Evolutionary conservation across 768 basidiomycete genomes (phyloP).

Genomic region (Tricholoma hemisulphureum): DNA sequence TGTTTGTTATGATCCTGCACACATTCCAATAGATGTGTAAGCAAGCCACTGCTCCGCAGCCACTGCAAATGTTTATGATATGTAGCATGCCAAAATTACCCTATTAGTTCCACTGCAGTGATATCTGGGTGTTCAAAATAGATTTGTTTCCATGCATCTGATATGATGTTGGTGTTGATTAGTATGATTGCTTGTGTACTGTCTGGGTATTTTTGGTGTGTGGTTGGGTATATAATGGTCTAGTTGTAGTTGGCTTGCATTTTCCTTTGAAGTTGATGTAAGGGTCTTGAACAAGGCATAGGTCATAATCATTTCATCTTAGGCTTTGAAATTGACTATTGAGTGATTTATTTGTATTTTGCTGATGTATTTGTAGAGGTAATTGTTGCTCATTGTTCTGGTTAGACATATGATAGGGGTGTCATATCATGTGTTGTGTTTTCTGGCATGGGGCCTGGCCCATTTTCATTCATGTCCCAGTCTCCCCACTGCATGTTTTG

Average conservation of each 20-base stretch:
- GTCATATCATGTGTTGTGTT: too few relatives aligned
- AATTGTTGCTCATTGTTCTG: too few relatives aligned
- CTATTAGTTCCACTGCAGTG: too few relatives aligned
- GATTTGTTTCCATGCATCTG: too few relatives aligned
- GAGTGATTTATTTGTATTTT: neutral
- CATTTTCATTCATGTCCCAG: too few relatives aligned
- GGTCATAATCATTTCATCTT: neutral
- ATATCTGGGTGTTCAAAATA: too few relatives aligned
- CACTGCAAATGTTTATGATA: conserved; percentile 40
- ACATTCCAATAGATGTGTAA: conserved; percentile 12
- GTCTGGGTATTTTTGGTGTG: conserved; percentile 2
- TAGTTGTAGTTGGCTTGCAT: neutral
- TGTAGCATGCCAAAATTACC: conserved; percentile 14
- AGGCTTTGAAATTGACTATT: neutral
- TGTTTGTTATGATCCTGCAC: conserved; percentile 10
- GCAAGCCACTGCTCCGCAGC: conserved; percentile 12
- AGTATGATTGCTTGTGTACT: too few relatives aligned
- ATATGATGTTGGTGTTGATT: too few relatives aligned
- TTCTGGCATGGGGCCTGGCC: too few relatives aligned
- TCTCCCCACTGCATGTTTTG: too few relatives aligned
- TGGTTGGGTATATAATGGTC: conserved; percentile 7
- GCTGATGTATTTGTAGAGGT: neutral
- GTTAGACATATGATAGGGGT: too few relatives aligned
- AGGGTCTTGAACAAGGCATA: neutral
- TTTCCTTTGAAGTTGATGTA: neutral